Evolutionary conservation across 306 rosid species (phyloP).

Genomic region (Corylus avellana): DNA sequence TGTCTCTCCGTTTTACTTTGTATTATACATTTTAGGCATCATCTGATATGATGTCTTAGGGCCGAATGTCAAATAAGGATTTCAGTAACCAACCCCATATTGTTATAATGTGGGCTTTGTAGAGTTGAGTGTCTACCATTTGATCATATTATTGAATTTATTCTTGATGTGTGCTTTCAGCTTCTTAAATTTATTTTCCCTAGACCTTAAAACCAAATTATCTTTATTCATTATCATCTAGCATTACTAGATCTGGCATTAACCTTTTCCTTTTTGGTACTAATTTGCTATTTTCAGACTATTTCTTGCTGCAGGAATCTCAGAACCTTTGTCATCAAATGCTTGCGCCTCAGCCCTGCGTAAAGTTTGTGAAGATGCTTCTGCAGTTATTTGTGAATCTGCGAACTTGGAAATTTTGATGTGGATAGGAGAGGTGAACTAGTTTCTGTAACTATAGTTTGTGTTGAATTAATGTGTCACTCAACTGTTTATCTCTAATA

Average conservation of each 20-base stretch:
- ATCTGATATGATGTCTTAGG: conserved; percentile 15
- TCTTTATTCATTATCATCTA: not conserved
- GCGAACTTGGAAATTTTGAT: conserved; percentile 90
- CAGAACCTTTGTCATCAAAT: conserved; percentile 79
- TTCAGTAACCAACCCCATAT: conserved; percentile 22
- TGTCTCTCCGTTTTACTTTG: not conserved
- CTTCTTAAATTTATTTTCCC: not conserved
- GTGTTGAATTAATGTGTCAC: not conserved
- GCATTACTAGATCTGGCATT: not conserved
- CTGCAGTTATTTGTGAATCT: conserved; percentile 75
- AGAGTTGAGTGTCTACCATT: conserved; percentile 24
- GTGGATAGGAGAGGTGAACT: conserved; percentile 96
- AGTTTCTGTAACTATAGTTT: conserved; percentile 17
- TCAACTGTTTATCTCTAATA: not conserved
- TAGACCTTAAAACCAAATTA: not conserved
- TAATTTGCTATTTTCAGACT: conserved; percentile 59
- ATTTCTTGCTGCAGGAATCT: conserved; percentile 88
- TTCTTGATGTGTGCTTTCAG: not conserved
- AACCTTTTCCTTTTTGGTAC: conserved; percentile 28
- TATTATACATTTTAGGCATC: conserved; percentile 15
- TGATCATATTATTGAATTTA: conserved; percentile 2
- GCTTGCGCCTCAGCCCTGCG: conserved; percentile 88
- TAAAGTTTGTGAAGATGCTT: conserved; percentile 90
- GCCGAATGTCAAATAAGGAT: conserved; percentile 14
- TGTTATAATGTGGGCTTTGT: conserved; percentile 8